A percentile compares a stretch with the other conserved stretches of the same genome.
phyloP scores from a whole-genome alignment of 192 early-diverging fungal genomes.

The Backusella liffmaniae region DNA sequence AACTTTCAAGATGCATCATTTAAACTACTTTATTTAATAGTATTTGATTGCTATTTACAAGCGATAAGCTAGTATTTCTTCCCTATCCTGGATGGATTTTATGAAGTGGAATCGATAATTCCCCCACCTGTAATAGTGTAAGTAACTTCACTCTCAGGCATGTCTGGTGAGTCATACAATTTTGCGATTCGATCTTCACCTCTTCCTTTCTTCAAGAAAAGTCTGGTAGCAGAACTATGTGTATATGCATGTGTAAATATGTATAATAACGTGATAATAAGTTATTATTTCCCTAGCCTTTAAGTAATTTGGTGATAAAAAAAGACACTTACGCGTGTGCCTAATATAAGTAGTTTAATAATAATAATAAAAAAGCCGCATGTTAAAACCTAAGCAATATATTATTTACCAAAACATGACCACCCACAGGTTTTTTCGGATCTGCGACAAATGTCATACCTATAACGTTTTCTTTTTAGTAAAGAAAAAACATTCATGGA shows the following conservation, averaged over 20 bases:
- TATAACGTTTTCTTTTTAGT: not conserved
- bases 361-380: too few relatives aligned
- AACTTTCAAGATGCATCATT: not conserved
- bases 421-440: slow-evolving; percentile 86
- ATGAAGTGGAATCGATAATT: slow-evolving; percentile 56
- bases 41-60: not conserved
- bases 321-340: slow-evolving; percentile 29
- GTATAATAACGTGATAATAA: not conserved
- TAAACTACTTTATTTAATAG: not conserved
- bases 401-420: slow-evolving; percentile 62
- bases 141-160: slow-evolving; percentile 67
- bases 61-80: not conserved
- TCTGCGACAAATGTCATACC: slow-evolving; percentile 78
- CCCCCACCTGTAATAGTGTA: slow-evolving; percentile 77
- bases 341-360: slow-evolving; percentile 1
- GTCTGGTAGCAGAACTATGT: slow-evolving; percentile 66
- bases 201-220: slow-evolving; percentile 79
- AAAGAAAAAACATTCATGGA: not conserved
- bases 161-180: slow-evolving; percentile 82
- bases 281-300: not conserved
- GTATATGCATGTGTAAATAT: not conserved
- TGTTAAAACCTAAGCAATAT: not conserved
- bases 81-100: not conserved
- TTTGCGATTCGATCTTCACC: slow-evolving; percentile 80
- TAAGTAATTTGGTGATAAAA: not conserved